Evolutionary conservation across 768 basidiomycete genomes (phyloP).

Genomic region (Podaxis carcinomalis): DNA sequence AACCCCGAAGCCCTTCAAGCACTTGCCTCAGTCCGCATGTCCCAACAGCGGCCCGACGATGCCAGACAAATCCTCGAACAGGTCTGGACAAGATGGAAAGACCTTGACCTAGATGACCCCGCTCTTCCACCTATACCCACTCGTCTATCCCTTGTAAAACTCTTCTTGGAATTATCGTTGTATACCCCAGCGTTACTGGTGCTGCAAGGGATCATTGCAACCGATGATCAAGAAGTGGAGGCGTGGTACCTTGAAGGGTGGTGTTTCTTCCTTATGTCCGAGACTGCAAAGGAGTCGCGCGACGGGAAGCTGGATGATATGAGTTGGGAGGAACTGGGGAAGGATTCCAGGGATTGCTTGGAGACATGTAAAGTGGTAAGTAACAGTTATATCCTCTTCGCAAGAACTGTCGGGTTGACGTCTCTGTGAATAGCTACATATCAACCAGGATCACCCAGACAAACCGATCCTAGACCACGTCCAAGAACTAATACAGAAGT

Average conservation of each 20-base stretch:
- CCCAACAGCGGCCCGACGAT: constrained; percentile 80
- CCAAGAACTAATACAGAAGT: constrained; percentile 62
- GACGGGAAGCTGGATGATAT: constrained; percentile 43
- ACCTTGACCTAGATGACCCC: constrained; percentile 68
- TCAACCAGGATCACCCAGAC: constrained; percentile 71
- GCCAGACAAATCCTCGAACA: constrained; percentile 66
- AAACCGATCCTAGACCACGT: constrained; percentile 71
- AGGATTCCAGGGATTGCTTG: constrained; percentile 75
- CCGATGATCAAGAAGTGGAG: constrained; percentile 84
- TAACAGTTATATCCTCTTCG: constrained; percentile 12
- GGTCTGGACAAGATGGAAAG: constrained; percentile 68
- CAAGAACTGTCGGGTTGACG: neutral
- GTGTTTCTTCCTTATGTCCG: constrained; percentile 84
- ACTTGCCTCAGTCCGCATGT: constrained; percentile 84
- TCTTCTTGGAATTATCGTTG: constrained; percentile 73
- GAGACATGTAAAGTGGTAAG: constrained; percentile 78
- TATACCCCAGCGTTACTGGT: constrained; percentile 72
- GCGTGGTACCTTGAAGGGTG: constrained; percentile 95
- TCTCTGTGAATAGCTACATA: constrained; percentile 50
- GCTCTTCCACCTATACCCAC: constrained; percentile 68
- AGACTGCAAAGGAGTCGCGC: constrained; percentile 58
- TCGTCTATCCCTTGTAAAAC: constrained; percentile 70
- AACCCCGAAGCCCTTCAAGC: constrained; percentile 79
- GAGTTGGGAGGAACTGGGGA: constrained; percentile 74
- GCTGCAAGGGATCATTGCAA: constrained; percentile 71